Evolutionary conservation across 208 protist genomes (phyloP).

Genomic region (Leishmania guyanensis): DNA sequence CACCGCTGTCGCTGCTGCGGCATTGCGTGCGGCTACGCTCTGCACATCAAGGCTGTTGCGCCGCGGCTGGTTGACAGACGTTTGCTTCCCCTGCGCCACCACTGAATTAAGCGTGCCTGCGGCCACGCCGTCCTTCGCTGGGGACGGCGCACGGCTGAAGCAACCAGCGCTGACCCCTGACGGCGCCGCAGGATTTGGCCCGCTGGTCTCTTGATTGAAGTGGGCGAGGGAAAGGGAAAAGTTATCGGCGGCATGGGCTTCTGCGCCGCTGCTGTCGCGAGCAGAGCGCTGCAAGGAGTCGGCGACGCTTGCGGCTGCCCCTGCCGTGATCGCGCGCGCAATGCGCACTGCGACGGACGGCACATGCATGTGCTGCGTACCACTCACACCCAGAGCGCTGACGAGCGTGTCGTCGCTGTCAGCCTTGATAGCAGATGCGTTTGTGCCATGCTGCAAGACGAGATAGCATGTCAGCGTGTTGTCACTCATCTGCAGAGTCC

Average conservation of each 20-base stretch:
- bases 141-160: constrained; percentile 13
- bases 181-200: neutral
- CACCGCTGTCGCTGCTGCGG: neutral
- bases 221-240: constrained; percentile 33
- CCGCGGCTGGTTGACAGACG: neutral
- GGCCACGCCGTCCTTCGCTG: constrained; percentile 5
- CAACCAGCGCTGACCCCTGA: neutral
- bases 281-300: constrained; percentile 1
- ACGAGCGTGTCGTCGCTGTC: constrained; percentile 7
- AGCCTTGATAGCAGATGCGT: neutral
- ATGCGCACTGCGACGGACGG: constrained; percentile 14
- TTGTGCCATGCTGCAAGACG: constrained; percentile 26
- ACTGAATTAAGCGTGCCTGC: neutral
- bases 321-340: constrained; percentile 7
- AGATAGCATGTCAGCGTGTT: constrained; percentile 48
- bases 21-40: constrained; percentile 13
- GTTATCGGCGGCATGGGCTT: constrained; percentile 4
- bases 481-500: constrained; percentile 40
- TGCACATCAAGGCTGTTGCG: constrained; percentile 19
- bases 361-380: constrained; percentile 12
- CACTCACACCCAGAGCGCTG: neutral
- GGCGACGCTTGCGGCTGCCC: neutral
- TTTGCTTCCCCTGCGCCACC: neutral
- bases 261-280: neutral
- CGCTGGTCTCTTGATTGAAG: constrained; percentile 28